Base-by-base conservation (phyloP, 441 rosid species). In the Pelargonium cotyledonis region DNA sequence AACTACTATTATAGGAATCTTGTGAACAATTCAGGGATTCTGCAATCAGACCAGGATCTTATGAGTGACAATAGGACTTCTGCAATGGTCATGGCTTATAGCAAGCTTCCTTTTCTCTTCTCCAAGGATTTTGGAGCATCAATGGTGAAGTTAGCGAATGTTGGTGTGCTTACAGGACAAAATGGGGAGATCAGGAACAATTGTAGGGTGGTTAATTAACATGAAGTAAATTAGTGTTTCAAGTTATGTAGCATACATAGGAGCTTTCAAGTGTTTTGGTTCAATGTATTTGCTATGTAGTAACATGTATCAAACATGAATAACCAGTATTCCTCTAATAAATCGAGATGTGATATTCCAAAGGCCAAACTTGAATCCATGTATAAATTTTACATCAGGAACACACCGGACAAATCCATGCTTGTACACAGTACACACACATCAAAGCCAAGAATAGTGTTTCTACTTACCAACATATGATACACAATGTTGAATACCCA, bases 31-130 rank as follows among this genome's bases (percentile, higher is more conserved):
- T 80, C 91, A 0, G 95, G 89, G 16, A 65, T 89, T 40, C 87
- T 89, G 29, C 86, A 82, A 69, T 89, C 95, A 5, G 89, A 89
- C 79, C 95, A 89, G 67, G 85, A 82, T 71, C 85, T 89, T 1
- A 83, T 85, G 84, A 74, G 76, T 2, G 83, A 84, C 76, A 82
- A 77, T 31, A 72, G 47, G 65, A 74, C 89, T 9, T 82, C 89
- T 44, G 68, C 84, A 5, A 63, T 82, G 76, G 90, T 89, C 51
- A 31, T 58, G 51, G 55, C 73, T 65, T 87, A 87, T 62, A 86
- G 88, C 86, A 83, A 79, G 68, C 75, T 40, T 82, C 88, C 89
- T 69, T 76, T 41, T 51, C 70, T 71, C 55, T 89, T 89, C 67
- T 65, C 49, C 49, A 80, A 69, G 73, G 89, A 85, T 72, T 87